These are phyloP conservation scores for Parastagonospora avenae DNA, from an alignment of 2,329 filamentous ascomycete species.

Conservation along the genomic window DNA sequence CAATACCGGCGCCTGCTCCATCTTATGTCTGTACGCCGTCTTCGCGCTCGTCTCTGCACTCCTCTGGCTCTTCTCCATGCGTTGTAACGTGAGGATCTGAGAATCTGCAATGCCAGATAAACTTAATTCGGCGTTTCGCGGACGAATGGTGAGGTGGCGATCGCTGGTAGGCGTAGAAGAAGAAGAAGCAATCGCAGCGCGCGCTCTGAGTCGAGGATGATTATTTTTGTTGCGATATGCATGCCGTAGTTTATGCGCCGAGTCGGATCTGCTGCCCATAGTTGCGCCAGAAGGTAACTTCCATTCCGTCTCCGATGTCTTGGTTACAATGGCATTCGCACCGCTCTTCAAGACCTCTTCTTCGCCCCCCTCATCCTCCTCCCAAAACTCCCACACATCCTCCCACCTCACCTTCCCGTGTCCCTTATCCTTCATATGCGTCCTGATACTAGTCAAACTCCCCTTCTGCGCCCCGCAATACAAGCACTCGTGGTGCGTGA, in stretches of 20 bases:
- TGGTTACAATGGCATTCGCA: too few species aligned
- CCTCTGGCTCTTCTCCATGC: constrained; percentile 25
- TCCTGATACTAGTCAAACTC: constrained; percentile 33
- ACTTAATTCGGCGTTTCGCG: constrained; percentile 11
- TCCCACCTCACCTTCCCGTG: constrained; percentile 44
- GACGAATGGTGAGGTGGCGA: too few species aligned
- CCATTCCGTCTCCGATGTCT: constrained; percentile 21
- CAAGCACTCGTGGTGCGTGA: constrained; percentile 40
- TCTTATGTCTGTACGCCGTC: constrained; percentile 12
- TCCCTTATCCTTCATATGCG: constrained; percentile 44
- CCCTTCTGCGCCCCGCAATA: constrained; percentile 39
- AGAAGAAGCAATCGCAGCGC: constrained; percentile 19
- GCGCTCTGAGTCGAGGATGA: too few species aligned
- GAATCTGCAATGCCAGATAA: constrained; percentile 18
- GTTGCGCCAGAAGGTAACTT: constrained; percentile 20
- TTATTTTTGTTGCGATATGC: too few species aligned
- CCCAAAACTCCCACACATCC: constrained; percentile 44
- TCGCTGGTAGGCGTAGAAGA: constrained; percentile 10
- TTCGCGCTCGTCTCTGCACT: constrained; percentile 16
- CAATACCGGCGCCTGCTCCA: constrained; percentile 15
- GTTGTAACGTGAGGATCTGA: constrained; percentile 15
- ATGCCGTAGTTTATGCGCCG: constrained; percentile 12
- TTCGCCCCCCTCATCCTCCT: constrained; percentile 7
- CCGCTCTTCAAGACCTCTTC: too few species aligned
- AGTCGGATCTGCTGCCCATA: constrained; percentile 15